phyloP scores from a whole-genome alignment of 2,329 filamentous ascomycete genomes.

The Diaporthe caulivora region DNA sequence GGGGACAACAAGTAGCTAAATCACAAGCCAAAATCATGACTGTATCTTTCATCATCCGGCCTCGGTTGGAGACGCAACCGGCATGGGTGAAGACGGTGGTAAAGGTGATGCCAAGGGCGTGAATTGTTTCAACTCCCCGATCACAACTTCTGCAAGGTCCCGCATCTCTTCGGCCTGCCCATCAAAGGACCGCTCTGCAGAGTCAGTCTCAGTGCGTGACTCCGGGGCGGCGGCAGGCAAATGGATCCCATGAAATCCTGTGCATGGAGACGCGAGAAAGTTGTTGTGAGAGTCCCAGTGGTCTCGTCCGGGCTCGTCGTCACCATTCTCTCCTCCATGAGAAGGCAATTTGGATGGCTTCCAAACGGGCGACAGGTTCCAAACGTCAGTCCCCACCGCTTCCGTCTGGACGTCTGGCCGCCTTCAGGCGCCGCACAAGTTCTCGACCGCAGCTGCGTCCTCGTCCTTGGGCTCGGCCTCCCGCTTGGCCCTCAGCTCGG shows the following conservation, averaged over 20 bases:
- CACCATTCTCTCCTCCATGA: background rate
- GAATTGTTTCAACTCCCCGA: constrained; percentile 14
- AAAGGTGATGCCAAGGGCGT: constrained; percentile 25
- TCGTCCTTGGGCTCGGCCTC: constrained; percentile 11
- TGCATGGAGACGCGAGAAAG: constrained; percentile 29
- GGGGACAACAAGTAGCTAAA: background rate
- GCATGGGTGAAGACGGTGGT: constrained; percentile 1
- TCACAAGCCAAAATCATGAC: constrained; percentile 9
- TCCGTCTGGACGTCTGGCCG: constrained; percentile 30
- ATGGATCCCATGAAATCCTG: background rate
- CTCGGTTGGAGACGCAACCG: background rate
- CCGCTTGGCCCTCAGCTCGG: background rate
- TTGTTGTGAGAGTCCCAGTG: background rate
- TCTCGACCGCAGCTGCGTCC: constrained; percentile 3
- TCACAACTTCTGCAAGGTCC: constrained; percentile 33
- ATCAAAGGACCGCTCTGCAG: background rate
- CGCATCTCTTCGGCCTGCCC: constrained; percentile 26
- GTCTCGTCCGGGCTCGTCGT: background rate
- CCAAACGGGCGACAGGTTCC: constrained; percentile 34
- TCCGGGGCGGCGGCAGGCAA: background rate
- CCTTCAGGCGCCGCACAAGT: constrained; percentile 3
- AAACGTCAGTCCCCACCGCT: constrained; percentile 35
- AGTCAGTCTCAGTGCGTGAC: background rate
- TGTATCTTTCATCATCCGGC: background rate
- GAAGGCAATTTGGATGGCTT: constrained; percentile 4